Evolutionary conservation across 1,139 yeast species (phyloP).

Genomic region (Taiozyma onychis): DNA sequence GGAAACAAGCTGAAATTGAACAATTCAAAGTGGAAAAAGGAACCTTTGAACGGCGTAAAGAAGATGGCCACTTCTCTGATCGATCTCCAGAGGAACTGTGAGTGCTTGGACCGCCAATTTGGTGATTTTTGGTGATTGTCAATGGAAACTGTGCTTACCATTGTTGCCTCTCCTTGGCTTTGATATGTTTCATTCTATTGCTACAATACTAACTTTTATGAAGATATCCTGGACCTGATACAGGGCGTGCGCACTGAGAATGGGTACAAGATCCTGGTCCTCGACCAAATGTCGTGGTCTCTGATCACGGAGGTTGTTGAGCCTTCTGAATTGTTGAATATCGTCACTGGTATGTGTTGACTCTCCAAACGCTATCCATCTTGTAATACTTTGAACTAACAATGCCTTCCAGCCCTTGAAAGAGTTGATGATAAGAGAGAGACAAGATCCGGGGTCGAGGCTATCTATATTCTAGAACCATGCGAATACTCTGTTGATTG

Average conservation of each 20-base stretch:
- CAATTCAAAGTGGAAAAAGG: neutral
- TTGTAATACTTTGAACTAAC: neutral
- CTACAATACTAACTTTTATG: neutral
- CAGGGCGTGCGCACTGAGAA: slow-evolving; percentile 18
- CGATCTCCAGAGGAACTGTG: slow-evolving; percentile 22
- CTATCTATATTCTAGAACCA: slow-evolving; percentile 55
- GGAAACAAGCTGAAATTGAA: neutral
- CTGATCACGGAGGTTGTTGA: slow-evolving; percentile 31
- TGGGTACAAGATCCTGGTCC: slow-evolving; percentile 35
- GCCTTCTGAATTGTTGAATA: slow-evolving; percentile 32
- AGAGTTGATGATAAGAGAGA: slow-evolving; percentile 26
- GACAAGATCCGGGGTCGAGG: slow-evolving; percentile 52
- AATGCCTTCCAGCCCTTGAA: slow-evolving; percentile 2
- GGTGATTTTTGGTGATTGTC: too few species aligned
- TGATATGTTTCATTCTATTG: neutral
- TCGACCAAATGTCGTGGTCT: slow-evolving; percentile 32
- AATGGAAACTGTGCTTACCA: neutral
- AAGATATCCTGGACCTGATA: slow-evolving; percentile 17
- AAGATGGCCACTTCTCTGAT: slow-evolving; percentile 14
- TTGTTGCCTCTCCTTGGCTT: neutral
- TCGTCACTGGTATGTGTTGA: slow-evolving; percentile 23
- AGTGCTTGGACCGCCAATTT: slow-evolving; percentile 5
- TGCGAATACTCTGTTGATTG: slow-evolving; percentile 49
- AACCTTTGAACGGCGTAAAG: neutral
- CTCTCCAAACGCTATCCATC: slow-evolving; percentile 30